Evolutionary conservation across 768 basidiomycete species (phyloP), one percentile per base, ranked within the genome.

Genomic region (Leucogyrophana mollusca): DNA sequence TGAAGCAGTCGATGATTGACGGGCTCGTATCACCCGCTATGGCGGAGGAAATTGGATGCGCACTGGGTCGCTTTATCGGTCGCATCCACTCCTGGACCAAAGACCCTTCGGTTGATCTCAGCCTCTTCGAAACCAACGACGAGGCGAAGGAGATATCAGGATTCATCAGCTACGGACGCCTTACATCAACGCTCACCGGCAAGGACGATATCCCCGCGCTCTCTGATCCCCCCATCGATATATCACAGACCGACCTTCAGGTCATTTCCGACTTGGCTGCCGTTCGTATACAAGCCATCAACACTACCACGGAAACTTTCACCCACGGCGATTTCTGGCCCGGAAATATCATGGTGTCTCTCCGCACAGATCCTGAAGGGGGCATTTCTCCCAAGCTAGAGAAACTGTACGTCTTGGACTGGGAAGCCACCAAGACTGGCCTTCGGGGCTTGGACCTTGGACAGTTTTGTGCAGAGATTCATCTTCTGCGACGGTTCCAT

Each of bases 251-350:
- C 5, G 66, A 71, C 51, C 53, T 80, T 49, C 52, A 54, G 5
- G 52, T 54, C 25, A 59, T 77, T 25, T 62, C 57, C 7, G 61
- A 53, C 38, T 24, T 77, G 21, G 68, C 62, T 8, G 52, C 59
- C 32, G 60, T 52, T 36, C 65, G 60, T 45, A 50, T 56, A 9
- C 36, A 55, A 18, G 62, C 51, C n/a, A 73, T 78, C 25, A 36
- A 48, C 20, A 58, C 58, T 20, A 58, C 60, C 9, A 54, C 51
- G 3, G 23, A 58, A 22, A 46, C 56, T 27, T 38, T 66, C 47
- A 67, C 63, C 17, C 64, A 65, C 9, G 85, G 86, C 0, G 86
- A 87, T 59, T 82, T 87, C 53, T 87, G 85, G 84, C 77, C 85
- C 2, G 85, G 84, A 0, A 87, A 87, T 55, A 52, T 87, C 37